phyloP scores from a whole-genome alignment of 2,329 filamentous ascomycete genomes.

The Hypoxylon sp. region DNA sequence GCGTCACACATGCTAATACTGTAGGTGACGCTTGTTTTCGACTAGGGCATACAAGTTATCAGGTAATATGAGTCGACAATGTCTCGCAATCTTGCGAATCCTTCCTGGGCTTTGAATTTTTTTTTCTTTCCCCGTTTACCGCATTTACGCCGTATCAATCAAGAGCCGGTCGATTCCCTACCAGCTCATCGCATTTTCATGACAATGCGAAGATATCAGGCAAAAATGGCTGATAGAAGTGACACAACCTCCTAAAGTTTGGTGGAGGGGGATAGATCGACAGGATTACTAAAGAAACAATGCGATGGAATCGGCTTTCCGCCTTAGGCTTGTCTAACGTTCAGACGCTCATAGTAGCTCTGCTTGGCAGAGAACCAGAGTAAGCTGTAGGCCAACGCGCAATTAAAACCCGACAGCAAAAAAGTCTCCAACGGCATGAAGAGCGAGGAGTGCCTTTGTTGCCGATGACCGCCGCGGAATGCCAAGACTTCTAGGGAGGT shows the following conservation, averaged over 20 bases:
- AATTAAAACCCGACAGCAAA: constrained; percentile 35
- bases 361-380: constrained; percentile 40
- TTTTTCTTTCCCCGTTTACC: constrained; percentile 2
- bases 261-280: constrained; percentile 33
- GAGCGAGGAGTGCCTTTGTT: constrained; percentile 33
- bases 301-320: constrained; percentile 37
- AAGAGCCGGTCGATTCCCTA: constrained; percentile 28
- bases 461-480: constrained; percentile 37
- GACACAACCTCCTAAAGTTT: constrained; percentile 20
- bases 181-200: constrained; percentile 27
- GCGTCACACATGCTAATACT: constrained; percentile 19
- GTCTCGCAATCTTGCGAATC: constrained; percentile 27
- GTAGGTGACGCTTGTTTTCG: constrained; percentile 1
- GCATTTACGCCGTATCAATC: background rate
- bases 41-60: constrained; percentile 3
- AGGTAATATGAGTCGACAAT: constrained; percentile 21
- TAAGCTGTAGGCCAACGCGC: constrained; percentile 36
- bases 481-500: constrained; percentile 43
- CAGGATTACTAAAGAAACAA: constrained; percentile 45
- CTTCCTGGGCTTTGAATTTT: constrained; percentile 19
- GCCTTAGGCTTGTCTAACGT: constrained; percentile 23
- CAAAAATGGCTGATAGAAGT: constrained; percentile 28
- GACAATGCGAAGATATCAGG: constrained; percentile 28
- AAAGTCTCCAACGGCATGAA: constrained; percentile 27
- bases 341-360: constrained; percentile 32